Evolutionary conservation across 2,329 filamentous ascomycete genomes (phyloP).

Genomic region (Cryphonectria naterciae): DNA sequence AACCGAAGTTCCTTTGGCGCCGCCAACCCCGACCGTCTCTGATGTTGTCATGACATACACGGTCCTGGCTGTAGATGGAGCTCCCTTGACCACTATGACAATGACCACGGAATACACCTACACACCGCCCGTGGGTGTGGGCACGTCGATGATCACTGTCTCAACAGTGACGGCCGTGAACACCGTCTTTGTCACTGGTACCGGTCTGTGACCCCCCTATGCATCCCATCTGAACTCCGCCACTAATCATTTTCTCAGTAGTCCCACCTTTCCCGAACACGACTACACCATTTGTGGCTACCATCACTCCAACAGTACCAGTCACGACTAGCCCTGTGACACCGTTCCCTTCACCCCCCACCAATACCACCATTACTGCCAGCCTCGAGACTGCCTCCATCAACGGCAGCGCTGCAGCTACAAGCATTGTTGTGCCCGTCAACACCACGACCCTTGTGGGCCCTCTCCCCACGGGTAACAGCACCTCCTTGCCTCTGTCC

Average conservation of each 20-base stretch:
- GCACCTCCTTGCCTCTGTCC: constrained; percentile 9
- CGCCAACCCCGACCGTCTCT: constrained; percentile 18
- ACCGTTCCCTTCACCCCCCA: constrained; percentile 4
- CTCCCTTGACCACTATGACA: constrained; percentile 23
- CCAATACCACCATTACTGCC: constrained; percentile 14
- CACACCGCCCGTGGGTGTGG: constrained; percentile 14
- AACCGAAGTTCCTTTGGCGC: constrained; percentile 22
- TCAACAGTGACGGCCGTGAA: constrained; percentile 28
- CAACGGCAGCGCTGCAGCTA: constrained; percentile 13
- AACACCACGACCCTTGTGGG: constrained; percentile 17
- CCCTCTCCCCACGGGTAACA: constrained; percentile 18
- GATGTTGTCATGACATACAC: constrained; percentile 34
- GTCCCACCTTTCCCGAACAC: constrained; percentile 9
- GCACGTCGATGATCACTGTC: constrained; percentile 22
- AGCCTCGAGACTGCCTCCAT: constrained; percentile 15
- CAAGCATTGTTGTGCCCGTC: constrained; percentile 20
- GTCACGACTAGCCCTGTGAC: background rate
- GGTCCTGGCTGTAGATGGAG: constrained; percentile 24
- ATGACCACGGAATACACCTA: constrained; percentile 25
- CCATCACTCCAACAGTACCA: constrained; percentile 8
- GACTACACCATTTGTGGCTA: constrained; percentile 19
- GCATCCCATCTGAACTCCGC: background rate
- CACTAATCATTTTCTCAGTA: background rate
- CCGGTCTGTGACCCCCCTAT: constrained; percentile 10
- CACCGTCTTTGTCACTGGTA: constrained; percentile 22